Percentiles rank a stretch among this genome's conserved stretches.
These are phyloP conservation scores for Podospora bellae-mahoneyi DNA, from an alignment of 495 filamentous ascomycete species.

Conservation along the genomic window DNA sequence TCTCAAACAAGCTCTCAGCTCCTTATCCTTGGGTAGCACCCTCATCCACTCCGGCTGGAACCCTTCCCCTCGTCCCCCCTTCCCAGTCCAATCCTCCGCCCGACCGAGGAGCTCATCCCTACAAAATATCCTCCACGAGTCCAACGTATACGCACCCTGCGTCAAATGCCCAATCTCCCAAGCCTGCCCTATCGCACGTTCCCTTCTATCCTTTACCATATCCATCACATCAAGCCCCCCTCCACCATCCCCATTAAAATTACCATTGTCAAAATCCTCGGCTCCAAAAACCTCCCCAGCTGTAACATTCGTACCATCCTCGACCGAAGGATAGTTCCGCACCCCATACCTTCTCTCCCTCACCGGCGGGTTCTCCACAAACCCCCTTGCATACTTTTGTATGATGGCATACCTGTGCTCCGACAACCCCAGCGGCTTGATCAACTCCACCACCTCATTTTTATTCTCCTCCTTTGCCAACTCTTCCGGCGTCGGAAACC, in stretches of 20 bases:
- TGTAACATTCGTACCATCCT: slow-evolving; percentile 55
- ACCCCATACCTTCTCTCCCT: slow-evolving; percentile 60
- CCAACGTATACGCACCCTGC: slow-evolving; percentile 82
- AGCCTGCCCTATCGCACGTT: slow-evolving; percentile 43
- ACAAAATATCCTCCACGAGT: slow-evolving; percentile 94
- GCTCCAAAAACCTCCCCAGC: slow-evolving; percentile 42
- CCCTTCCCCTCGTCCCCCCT: slow-evolving; percentile 29
- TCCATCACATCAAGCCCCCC: slow-evolving; percentile 16
- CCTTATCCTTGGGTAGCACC: slow-evolving; percentile 82
- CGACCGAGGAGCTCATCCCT: slow-evolving; percentile 69
- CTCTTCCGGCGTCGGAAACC: slow-evolving; percentile 62
- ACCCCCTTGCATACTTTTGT: slow-evolving; percentile 64
- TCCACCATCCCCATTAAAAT: background rate
- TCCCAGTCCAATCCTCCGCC: slow-evolving; percentile 60
- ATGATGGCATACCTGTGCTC: slow-evolving; percentile 51
- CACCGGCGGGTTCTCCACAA: slow-evolving; percentile 62
- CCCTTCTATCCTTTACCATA: slow-evolving; percentile 29
- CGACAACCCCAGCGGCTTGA: slow-evolving; percentile 69
- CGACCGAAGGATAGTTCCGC: slow-evolving; percentile 61
- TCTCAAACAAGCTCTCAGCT: slow-evolving; percentile 75
- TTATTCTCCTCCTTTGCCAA: slow-evolving; percentile 57
- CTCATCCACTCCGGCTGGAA: slow-evolving; percentile 80
- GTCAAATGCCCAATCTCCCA: slow-evolving; percentile 90
- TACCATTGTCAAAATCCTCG: slow-evolving; percentile 22
- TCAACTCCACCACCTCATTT: slow-evolving; percentile 58